Evolutionary conservation across 371 early-diverging fungal genomes (phyloP).

Genomic region (Mucor irregularis): DNA sequence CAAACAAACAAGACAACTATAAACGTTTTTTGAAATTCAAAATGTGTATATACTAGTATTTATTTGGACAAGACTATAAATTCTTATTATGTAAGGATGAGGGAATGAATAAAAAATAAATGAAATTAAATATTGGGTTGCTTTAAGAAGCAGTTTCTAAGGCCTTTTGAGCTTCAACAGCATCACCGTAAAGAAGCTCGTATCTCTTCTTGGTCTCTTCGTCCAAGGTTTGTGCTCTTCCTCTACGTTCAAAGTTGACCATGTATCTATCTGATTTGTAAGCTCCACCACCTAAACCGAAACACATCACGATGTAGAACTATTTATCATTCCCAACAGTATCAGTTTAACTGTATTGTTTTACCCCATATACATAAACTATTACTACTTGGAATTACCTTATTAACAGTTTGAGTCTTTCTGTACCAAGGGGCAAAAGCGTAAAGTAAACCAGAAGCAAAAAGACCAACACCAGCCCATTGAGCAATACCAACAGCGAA

Average conservation of each 20-base stretch:
- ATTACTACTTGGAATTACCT: constrained; percentile 37
- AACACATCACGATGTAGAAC: constrained; percentile 59
- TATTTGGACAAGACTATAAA: too few species aligned
- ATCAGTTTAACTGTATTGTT: neutral
- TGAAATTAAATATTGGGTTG: neutral
- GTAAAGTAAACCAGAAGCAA: constrained; percentile 44
- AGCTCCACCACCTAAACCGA: constrained; percentile 52
- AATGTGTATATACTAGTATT: too few species aligned
- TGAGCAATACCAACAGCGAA: constrained; percentile 49
- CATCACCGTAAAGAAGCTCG: constrained; percentile 43
- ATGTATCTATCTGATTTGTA: constrained; percentile 55
- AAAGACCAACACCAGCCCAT: constrained; percentile 53
- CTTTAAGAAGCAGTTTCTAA: constrained; percentile 6
- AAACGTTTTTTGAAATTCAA: too few species aligned
- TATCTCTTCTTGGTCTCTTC: constrained; percentile 44
- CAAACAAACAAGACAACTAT: too few species aligned
- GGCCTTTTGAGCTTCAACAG: constrained; percentile 13
- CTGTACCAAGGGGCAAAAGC: constrained; percentile 51
- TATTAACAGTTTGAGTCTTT: constrained; percentile 48
- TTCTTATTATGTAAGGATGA: too few species aligned
- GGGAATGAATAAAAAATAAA: neutral
- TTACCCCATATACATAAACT: too few species aligned
- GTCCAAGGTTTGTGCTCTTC: constrained; percentile 46
- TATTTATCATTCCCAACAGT: constrained; percentile 9
- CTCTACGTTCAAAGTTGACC: constrained; percentile 56